Percentiles rank a stretch among this genome's conserved stretches.
These are phyloP conservation scores for Suillus spraguei DNA, from an alignment of 768 basidiomycete species.

Conservation along the genomic window DNA sequence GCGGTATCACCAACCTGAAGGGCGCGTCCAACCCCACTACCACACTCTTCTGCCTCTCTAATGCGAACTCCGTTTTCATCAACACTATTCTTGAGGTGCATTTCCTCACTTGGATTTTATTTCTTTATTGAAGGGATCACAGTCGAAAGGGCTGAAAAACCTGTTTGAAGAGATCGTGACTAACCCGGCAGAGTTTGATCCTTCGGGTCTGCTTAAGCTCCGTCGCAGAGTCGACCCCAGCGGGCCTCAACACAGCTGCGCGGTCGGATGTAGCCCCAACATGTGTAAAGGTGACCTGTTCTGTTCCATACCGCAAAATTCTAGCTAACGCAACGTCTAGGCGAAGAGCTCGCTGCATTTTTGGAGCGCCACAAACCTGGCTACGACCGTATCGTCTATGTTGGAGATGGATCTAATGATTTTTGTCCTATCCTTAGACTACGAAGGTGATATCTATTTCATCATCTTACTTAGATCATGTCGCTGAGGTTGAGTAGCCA, in stretches of 20 bases:
- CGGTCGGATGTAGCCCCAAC: slow-evolving; percentile 89
- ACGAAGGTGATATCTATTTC: slow-evolving; percentile 52
- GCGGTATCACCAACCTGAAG: slow-evolving; percentile 82
- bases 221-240: slow-evolving; percentile 73
- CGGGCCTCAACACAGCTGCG: slow-evolving; percentile 81
- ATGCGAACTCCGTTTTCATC: slow-evolving; percentile 92
- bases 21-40: slow-evolving; percentile 57
- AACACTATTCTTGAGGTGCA: slow-evolving; percentile 81
- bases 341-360: slow-evolving; percentile 91
- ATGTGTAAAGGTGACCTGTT: slow-evolving; percentile 88
- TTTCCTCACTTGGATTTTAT: background rate
- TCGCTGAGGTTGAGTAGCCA: slow-evolving; percentile 49
- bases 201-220: slow-evolving; percentile 70
- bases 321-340: slow-evolving; percentile 39
- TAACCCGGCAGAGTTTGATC: slow-evolving; percentile 87
- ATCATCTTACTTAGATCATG: slow-evolving; percentile 6
- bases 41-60: slow-evolving; percentile 90
- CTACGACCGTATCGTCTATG: slow-evolving; percentile 83
- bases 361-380: slow-evolving; percentile 57
- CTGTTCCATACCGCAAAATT: background rate
- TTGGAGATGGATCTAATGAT: slow-evolving; percentile 95
- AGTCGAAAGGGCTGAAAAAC: slow-evolving; percentile 74
- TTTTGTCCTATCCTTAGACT: slow-evolving; percentile 90
- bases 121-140: slow-evolving; percentile 5
- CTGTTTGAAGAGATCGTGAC: slow-evolving; percentile 88